Conservation (phyloP, 768 basidiomycete species). For the Tulasnella sp. region DNA sequence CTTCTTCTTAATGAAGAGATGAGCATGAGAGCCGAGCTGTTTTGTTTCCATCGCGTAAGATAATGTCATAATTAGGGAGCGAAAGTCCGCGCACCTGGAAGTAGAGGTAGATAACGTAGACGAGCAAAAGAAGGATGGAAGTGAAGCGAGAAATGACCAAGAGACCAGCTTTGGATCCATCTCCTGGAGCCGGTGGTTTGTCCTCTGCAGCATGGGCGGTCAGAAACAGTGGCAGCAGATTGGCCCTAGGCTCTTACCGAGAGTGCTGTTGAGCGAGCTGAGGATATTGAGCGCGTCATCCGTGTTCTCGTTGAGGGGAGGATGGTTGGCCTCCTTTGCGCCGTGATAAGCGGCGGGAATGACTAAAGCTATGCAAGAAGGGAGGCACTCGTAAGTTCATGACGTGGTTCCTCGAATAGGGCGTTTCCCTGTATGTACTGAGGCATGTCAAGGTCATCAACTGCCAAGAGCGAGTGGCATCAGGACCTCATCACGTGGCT, state of each 20-base stretch:
- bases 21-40: slow-evolving; percentile 19
- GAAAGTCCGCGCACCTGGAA: slow-evolving; percentile 19
- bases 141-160: slow-evolving; percentile 21
- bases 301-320: slow-evolving; percentile 4
- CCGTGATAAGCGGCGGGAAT: slow-evolving; percentile 79
- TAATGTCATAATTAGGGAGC: neutral
- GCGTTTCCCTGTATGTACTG: slow-evolving; percentile 42
- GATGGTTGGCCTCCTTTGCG: slow-evolving; percentile 15
- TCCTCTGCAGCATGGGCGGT: neutral
- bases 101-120: slow-evolving; percentile 20
- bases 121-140: slow-evolving; percentile 20
- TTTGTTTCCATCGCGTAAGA: neutral
- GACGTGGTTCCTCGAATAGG: neutral
- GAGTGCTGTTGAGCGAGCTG: neutral
- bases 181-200: neutral
- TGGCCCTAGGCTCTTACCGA: neutral
- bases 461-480: slow-evolving; percentile 31
- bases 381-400: slow-evolving; percentile 1
- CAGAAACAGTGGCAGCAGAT: neutral
- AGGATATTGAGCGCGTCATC: slow-evolving; percentile 1
- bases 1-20: slow-evolving; percentile 13
- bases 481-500: slow-evolving; percentile 14
- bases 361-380: slow-evolving; percentile 50
- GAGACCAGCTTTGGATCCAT: slow-evolving; percentile 7
- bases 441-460: slow-evolving; percentile 83